phyloP scores from a whole-genome alignment of 2,329 filamentous ascomycete species.

The Aspergillus quadricinctus region DNA sequence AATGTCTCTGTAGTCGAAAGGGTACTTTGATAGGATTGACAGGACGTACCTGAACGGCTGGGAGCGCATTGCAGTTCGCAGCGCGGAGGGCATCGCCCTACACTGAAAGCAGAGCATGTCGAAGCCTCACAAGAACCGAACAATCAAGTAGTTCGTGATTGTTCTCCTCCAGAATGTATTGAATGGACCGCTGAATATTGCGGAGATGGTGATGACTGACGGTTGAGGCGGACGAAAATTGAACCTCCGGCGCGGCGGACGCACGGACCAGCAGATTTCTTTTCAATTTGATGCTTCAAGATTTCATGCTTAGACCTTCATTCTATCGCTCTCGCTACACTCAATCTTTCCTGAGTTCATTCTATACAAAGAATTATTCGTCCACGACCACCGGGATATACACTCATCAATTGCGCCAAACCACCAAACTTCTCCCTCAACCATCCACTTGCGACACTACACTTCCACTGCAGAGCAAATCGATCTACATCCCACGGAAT shows the following conservation, averaged over 20 bases:
- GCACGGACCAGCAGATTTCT: constrained; percentile 25
- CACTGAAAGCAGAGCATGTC: constrained; percentile 34
- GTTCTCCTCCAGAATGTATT: not conserved
- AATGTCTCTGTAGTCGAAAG: not conserved
- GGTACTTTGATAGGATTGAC: not conserved
- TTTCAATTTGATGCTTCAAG: not conserved
- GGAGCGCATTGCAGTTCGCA: constrained; percentile 17
- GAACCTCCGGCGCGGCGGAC: constrained; percentile 27
- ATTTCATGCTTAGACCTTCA: constrained; percentile 7
- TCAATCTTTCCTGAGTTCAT: not conserved
- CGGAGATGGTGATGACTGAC: constrained; percentile 11
- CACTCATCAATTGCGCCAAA: not conserved
- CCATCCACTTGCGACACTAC: not conserved
- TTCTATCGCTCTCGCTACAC: not conserved
- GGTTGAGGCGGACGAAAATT: constrained; percentile 29
- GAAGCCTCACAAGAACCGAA: not conserved
- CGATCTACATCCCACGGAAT: not conserved
- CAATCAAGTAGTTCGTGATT: not conserved
- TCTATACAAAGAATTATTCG: not conserved
- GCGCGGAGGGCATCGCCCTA: constrained; percentile 26
- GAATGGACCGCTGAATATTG: constrained; percentile 5
- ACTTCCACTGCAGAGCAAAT: not conserved
- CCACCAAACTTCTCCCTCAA: not conserved
- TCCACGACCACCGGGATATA: not conserved
- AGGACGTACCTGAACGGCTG: constrained; percentile 16